phyloP scores from a whole-genome alignment of 495 filamentous ascomycete species.

The Alectoria sarmentosa region DNA sequence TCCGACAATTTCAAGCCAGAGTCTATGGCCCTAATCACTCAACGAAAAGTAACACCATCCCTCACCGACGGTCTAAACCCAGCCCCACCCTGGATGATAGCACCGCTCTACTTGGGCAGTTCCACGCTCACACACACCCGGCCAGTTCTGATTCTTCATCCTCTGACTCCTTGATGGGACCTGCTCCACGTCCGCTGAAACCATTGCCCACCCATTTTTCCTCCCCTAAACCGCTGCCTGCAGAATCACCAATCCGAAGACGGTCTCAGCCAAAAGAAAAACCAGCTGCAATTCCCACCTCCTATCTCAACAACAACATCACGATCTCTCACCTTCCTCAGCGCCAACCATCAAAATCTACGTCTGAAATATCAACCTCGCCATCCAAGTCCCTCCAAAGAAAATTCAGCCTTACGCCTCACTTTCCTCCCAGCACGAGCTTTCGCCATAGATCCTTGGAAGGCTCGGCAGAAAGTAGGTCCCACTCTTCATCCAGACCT shows the following conservation, averaged over 20 bases:
- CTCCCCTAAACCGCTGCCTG: background rate
- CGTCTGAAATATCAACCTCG: background rate
- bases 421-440: constrained; percentile 2
- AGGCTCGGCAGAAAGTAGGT: background rate
- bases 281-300: no score
- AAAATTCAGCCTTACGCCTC: constrained; percentile 7
- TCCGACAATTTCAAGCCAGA: constrained; percentile 1
- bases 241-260: background rate
- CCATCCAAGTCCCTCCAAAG: background rate
- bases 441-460: background rate
- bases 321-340: background rate
- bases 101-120: background rate
- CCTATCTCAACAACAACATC: background rate
- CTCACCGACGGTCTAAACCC: background rate
- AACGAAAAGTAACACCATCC: background rate
- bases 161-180: constrained; percentile 3
- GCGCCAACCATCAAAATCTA: background rate
- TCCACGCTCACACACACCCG: background rate
- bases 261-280: background rate
- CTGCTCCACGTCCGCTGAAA: background rate
- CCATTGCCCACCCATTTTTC: background rate
- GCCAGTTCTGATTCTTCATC: constrained; percentile 2
- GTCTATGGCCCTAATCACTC: background rate
- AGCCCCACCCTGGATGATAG: background rate
- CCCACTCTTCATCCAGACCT: background rate